phyloP scores from a whole-genome alignment of 495 filamentous ascomycete genomes.

The Aspergillus diversus region DNA sequence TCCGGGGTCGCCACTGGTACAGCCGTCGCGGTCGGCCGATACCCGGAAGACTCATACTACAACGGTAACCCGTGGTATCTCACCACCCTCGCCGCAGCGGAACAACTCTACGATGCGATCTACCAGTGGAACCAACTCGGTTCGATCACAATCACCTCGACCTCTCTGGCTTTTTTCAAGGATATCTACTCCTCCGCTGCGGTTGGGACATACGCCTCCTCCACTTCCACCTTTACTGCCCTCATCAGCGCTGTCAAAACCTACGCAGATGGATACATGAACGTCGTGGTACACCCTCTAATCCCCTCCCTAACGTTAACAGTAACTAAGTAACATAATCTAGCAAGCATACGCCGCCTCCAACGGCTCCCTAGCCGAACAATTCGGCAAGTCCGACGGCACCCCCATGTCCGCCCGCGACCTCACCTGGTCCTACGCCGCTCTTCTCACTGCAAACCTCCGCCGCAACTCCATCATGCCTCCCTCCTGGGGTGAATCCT shows the following conservation, averaged over 20 bases:
- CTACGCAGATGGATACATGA: conserved; percentile 67
- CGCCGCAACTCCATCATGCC: conserved; percentile 54
- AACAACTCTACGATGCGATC: conserved; percentile 66
- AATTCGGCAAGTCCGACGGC: conserved; percentile 58
- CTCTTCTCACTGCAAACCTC: conserved; percentile 54
- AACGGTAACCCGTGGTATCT: conserved; percentile 72
- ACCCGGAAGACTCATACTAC: conserved; percentile 71
- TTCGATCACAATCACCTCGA: conserved; percentile 54
- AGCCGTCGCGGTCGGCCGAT: conserved; percentile 68
- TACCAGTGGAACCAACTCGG: conserved; percentile 60
- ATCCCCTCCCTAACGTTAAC: not conserved
- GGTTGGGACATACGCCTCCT: conserved; percentile 43
- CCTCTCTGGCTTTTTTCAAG: conserved; percentile 62
- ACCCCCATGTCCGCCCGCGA: conserved; percentile 55
- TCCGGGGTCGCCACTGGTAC: conserved; percentile 38
- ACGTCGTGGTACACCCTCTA: conserved; percentile 42
- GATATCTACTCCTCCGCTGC: conserved; percentile 53
- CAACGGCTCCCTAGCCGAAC: conserved; percentile 64
- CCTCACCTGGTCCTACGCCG: conserved; percentile 58
- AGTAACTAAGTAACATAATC: not conserved
- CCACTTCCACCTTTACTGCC: conserved; percentile 52
- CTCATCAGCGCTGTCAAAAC: conserved; percentile 57
- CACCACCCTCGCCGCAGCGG: conserved; percentile 63
- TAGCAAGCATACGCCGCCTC: conserved; percentile 46
- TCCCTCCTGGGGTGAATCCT: conserved; percentile 57